A percentile compares a stretch with the other conserved stretches of the same genome.
Evolutionary conservation across 345 rosid genomes (phyloP).

Genomic region (Aegle marmelos): DNA sequence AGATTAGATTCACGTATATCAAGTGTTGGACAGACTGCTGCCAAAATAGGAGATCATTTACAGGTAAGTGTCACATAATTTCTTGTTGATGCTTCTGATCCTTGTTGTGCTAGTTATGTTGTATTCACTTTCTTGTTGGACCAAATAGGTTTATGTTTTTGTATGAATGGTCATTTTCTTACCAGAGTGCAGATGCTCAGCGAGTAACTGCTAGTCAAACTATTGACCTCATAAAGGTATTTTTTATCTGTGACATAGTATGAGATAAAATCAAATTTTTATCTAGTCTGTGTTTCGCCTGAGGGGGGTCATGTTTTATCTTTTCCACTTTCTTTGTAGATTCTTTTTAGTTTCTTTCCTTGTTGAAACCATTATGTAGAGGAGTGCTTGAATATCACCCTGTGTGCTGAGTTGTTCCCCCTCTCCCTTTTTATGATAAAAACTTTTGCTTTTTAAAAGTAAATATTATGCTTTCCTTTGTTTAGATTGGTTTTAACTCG

Average conservation of each 20-base stretch:
- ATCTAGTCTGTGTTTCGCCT: not conserved
- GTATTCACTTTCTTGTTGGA: not conserved
- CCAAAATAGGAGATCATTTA: slow-evolving; percentile 98
- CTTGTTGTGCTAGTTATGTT: not conserved
- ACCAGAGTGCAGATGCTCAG: slow-evolving; percentile 98
- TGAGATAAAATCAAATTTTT: not conserved
- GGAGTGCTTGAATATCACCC: not conserved
- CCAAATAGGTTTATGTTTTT: not conserved
- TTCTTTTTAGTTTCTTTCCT: not conserved
- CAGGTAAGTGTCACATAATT: slow-evolving; percentile 49
- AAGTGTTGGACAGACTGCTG: slow-evolving; percentile 99
- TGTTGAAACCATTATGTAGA: not conserved
- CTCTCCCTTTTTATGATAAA: not conserved
- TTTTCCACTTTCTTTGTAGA: not conserved
- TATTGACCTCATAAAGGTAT: slow-evolving; percentile 94
- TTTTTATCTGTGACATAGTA: slow-evolving; percentile 15
- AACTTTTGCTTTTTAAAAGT: not conserved
- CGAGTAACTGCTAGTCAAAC: slow-evolving; percentile 98
- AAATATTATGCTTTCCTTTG: not conserved
- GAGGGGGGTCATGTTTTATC: not conserved
- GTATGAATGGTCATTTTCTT: slow-evolving; percentile 21
- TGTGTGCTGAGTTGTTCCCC: not conserved
- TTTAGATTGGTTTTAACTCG: slow-evolving; percentile 19
- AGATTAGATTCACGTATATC: slow-evolving; percentile 92
- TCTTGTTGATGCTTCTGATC: not conserved